phyloP scores from a whole-genome alignment of 2,329 filamentous ascomycete species.

The Pyrenophora graminea region DNA sequence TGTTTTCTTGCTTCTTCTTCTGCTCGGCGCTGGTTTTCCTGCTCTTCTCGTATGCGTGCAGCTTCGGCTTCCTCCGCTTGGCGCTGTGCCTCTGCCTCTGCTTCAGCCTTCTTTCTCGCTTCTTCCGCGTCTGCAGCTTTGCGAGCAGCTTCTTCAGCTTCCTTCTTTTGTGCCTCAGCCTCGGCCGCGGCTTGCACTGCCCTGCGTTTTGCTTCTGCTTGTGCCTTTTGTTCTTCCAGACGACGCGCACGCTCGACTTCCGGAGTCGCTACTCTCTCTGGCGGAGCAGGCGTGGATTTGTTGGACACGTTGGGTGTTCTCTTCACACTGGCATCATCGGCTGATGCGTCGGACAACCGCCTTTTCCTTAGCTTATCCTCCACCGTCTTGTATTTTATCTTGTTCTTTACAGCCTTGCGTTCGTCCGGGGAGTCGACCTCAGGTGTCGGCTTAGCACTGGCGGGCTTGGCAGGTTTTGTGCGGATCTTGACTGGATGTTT shows the following conservation, averaged over 20 bases:
- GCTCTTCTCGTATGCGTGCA: conserved; percentile 37
- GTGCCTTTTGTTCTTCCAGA: conserved; percentile 40
- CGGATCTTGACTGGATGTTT: conserved; percentile 35
- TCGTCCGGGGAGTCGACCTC: conserved; percentile 45
- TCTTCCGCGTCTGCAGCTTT: conserved; percentile 39
- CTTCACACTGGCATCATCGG: conserved; percentile 37
- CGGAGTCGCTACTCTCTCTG: conserved; percentile 41
- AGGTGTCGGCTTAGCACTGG: conserved; percentile 38
- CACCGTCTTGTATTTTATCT: conserved; percentile 38
- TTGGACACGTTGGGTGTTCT: conserved; percentile 41
- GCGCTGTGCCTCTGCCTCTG: conserved; percentile 37
- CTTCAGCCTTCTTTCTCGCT: conserved; percentile 33
- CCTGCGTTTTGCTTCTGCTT: conserved; percentile 33
- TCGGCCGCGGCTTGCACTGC: conserved; percentile 27
- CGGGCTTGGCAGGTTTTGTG: conserved; percentile 30
- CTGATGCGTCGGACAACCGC: conserved; percentile 37
- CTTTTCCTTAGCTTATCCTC: conserved; percentile 42
- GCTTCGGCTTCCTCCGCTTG: conserved; percentile 41
- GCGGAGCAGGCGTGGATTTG: conserved; percentile 43
- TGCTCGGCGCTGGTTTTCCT: conserved; percentile 34
- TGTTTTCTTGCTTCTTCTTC: conserved; percentile 38
- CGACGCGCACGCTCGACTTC: conserved; percentile 41
- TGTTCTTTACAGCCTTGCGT: conserved; percentile 36
- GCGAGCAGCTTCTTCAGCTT: conserved; percentile 34
- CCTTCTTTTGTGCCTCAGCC: conserved; percentile 32